Evolutionary conservation across 306 rosid species (phyloP).

Genomic region (Ammopiptanthus mongolicus): DNA sequence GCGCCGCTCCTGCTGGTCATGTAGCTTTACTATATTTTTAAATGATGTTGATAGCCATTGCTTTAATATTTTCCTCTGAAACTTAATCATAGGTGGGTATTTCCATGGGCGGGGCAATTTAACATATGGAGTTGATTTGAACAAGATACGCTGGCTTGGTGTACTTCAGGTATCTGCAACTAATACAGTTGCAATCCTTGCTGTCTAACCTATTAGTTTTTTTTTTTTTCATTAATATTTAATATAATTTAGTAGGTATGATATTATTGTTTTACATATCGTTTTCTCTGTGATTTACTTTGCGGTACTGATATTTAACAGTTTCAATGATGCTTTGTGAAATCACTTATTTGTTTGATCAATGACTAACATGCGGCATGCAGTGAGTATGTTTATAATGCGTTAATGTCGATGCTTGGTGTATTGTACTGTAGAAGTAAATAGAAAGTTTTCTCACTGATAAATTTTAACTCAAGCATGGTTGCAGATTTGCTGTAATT

Average conservation of each 20-base stretch:
- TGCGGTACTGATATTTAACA: neutral
- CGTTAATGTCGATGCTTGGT: conserved; percentile 7
- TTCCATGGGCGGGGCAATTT: conserved; percentile 62
- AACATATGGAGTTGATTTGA: conserved; percentile 72
- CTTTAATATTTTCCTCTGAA: conserved; percentile 23
- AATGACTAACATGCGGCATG: neutral
- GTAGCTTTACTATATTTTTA: neutral
- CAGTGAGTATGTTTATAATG: neutral
- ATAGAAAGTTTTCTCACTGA: neutral
- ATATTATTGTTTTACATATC: neutral
- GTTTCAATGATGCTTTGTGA: conserved; percentile 1
- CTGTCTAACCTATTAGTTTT: conserved; percentile 1
- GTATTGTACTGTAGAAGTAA: conserved; percentile 5
- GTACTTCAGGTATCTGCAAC: conserved; percentile 56
- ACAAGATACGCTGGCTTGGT: conserved; percentile 68
- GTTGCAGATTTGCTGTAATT: neutral
- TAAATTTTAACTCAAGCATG: neutral
- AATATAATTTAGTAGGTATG: neutral
- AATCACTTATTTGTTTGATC: neutral
- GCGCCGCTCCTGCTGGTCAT: neutral
- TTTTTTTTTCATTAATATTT: neutral
- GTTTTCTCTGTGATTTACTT: neutral
- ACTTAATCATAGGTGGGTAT: conserved; percentile 61
- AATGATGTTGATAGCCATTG: neutral
- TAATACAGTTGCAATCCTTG: neutral